These are phyloP conservation scores for Aquanectria penicillioides DNA, from an alignment of 2,329 filamentous ascomycete genomes.

Conservation along the genomic window DNA sequence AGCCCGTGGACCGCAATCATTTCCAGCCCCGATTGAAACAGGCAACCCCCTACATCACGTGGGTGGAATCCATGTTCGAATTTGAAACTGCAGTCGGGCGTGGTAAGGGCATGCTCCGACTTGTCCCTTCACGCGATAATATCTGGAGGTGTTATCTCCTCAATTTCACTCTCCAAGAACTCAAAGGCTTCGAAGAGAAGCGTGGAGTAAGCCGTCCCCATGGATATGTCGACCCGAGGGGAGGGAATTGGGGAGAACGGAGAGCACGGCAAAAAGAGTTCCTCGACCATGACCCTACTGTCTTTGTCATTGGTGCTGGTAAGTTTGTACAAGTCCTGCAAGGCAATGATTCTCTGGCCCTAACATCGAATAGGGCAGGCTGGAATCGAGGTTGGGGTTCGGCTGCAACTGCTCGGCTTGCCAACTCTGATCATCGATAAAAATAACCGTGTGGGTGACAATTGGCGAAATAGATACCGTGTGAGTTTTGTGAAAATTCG, in stretches of 20 bases:
- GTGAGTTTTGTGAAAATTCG: too few relatives aligned
- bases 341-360: neutral
- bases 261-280: conserved; percentile 33
- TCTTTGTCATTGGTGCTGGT: conserved; percentile 41
- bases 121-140: neutral
- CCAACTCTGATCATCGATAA: conserved; percentile 54
- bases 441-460: conserved; percentile 57
- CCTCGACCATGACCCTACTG: conserved; percentile 46
- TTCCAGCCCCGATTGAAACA: conserved; percentile 11
- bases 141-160: conserved; percentile 40
- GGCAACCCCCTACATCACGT: neutral
- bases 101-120: conserved; percentile 20
- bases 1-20: neutral
- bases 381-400: conserved; percentile 16
- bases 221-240: conserved; percentile 37
- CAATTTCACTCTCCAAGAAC: conserved; percentile 38
- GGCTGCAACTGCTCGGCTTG: conserved; percentile 42
- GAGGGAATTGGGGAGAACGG: conserved; percentile 40
- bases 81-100: conserved; percentile 13
- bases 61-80: conserved; percentile 19
- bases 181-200: conserved; percentile 30
- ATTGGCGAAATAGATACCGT: conserved; percentile 61
- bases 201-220: conserved; percentile 8
- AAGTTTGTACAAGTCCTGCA: neutral
- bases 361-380: conserved; percentile 19